Base-by-base conservation (phyloP, 257 asterid species). In the Penstemon barbatus region DNA sequence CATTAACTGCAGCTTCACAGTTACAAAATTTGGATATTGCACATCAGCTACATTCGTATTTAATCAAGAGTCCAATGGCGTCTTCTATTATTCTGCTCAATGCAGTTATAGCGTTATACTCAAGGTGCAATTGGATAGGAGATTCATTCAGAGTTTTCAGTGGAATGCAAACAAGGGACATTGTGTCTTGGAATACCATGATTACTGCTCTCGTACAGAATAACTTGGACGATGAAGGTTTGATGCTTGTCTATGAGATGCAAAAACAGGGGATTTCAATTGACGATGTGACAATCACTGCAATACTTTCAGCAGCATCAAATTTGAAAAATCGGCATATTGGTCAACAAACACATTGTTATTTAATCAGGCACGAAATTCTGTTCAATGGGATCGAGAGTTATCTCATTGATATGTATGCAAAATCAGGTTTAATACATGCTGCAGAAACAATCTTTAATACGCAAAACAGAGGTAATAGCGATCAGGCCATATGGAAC, bases 401-500 rank as follows among this genome's bases (percentile, higher is more conserved):
- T 74, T 84, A 86, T 69, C 82, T 86, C 53, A 80, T 84, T 42
- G 86, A 84, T 72, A 86, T 82, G 93, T 86, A 86, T 78, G 78
- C 88, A 41, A 82, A 82, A 61, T 82, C 88, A 11, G 81, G 88
- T 40, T 73, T 78, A 74, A 61, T 79, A 37, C 56, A 69, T 45
- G 78, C 77, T 45, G 93, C 90, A 68, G 76, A 84, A 60, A 57
- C 66, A 57, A 52, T 86, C 71, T 86, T 86, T 63, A 53, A 59
- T 19, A 55, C 42, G 38, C 69, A 58, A 68, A 60, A 75, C 78
- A 57, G n/a, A 44, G 63, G 49, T 5, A 51, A 71, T 68, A 73
- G 66, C 46, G 97, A 91, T 81, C 86, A 69, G 40, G 90, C 90
- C 52, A 77, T 78, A 42, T 91, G 97, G 97, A 91, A 91, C 13